Evolutionary conservation across 1,284 basidiomycete species (phyloP).

Genomic region (Termitomyces sp.): DNA sequence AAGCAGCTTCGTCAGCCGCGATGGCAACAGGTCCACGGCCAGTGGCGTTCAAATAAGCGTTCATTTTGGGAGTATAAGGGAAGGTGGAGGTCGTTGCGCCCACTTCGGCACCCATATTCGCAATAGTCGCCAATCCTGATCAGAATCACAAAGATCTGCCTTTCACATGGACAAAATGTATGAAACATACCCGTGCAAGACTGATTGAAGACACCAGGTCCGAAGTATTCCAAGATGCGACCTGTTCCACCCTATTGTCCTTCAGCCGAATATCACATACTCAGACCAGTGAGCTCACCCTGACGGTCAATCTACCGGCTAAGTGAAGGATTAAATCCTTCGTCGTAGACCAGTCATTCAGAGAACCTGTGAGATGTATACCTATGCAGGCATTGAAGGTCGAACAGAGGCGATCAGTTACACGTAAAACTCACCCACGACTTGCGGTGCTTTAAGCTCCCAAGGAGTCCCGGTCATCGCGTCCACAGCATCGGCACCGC

Average conservation of each 20-base stretch:
- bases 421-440: slow-evolving; percentile 58
- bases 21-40: slow-evolving; percentile 83
- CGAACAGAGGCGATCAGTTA: not conserved
- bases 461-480: slow-evolving; percentile 98
- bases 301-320: slow-evolving; percentile 91
- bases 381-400: slow-evolving; percentile 32
- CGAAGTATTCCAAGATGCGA: slow-evolving; percentile 95
- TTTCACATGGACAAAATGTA: not conserved
- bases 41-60: slow-evolving; percentile 86
- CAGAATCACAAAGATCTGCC: not conserved
- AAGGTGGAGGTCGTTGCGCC: slow-evolving; percentile 98
- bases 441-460: slow-evolving; percentile 93
- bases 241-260: slow-evolving; percentile 83
- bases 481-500: slow-evolving; percentile 98
- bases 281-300: slow-evolving; percentile 44
- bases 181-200: slow-evolving; percentile 81
- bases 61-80: slow-evolving; percentile 91
- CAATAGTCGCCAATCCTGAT: slow-evolving; percentile 86
- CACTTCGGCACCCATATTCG: slow-evolving; percentile 99
- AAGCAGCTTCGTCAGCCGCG: slow-evolving; percentile 84
- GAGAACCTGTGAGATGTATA: slow-evolving; percentile 83
- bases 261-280: slow-evolving; percentile 2
- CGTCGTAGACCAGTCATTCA: slow-evolving; percentile 91
- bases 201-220: slow-evolving; percentile 86
- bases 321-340: slow-evolving; percentile 97